phyloP scores from a whole-genome alignment of 768 basidiomycete genomes.

The Agaricus blazei region DNA sequence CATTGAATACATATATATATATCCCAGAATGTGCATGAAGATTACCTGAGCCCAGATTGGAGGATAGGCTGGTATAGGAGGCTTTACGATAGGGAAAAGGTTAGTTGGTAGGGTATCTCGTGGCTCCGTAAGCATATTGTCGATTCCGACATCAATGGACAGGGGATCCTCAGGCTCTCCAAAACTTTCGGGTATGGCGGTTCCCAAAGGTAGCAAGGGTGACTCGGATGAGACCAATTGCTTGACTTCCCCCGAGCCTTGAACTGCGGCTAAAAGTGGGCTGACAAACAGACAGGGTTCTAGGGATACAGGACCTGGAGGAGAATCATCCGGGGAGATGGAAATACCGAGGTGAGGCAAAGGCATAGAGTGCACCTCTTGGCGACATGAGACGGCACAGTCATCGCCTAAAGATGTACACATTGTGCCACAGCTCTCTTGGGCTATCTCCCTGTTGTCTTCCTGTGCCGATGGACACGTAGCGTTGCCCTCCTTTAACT shows the following conservation, averaged over 20 bases:
- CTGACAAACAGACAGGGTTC: background rate
- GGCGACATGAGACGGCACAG: background rate
- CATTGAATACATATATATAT: conserved; percentile 1
- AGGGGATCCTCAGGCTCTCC: background rate
- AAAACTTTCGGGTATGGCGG: background rate
- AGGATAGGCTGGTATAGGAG: conserved; percentile 24
- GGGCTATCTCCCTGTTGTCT: no score
- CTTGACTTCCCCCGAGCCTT: background rate
- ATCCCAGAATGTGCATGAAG: background rate
- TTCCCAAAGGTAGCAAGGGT: background rate
- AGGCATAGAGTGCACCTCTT: background rate
- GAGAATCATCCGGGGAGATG: background rate
- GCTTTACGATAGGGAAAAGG: background rate
- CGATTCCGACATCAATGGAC: background rate
- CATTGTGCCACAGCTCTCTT: background rate
- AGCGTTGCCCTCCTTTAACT: no score
- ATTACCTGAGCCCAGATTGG: conserved; percentile 42
- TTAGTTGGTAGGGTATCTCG: background rate
- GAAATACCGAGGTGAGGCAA: background rate
- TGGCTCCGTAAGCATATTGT: background rate
- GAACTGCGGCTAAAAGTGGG: no score
- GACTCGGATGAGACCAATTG: background rate
- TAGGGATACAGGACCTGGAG: background rate
- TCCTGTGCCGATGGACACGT: no score
- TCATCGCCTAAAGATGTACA: background rate